Evolutionary conservation across 495 filamentous ascomycete genomes (phyloP), one percentile per base, ranked within the genome.

Genomic region (Amorphotheca resinae): DNA sequence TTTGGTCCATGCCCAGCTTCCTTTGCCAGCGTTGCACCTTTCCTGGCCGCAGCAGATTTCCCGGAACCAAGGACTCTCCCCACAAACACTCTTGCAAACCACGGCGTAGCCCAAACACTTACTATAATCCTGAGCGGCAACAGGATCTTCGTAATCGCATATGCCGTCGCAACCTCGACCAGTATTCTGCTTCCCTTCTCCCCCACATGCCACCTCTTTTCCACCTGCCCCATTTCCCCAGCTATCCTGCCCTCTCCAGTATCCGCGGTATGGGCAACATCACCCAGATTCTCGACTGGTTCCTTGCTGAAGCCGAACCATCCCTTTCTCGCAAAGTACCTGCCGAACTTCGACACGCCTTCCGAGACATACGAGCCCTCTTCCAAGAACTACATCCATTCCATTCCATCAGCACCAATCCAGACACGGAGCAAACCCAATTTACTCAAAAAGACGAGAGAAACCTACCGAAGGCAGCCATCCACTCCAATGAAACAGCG

Each of bases 91-190:
- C 78, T 73, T 15, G 91, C 89, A 69, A 95, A 91, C 88, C 87
- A 95, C 32, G 91, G 91, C 40, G 91, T 95, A 11, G 74, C 80
- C 84, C 81, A 91, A 20, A 93, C 67, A 61, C 88, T 93, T 11
- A 73, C 54, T 4, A 74, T 68, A 45, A 98, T 69, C 47, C 91
- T 68, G 6, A 80, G 50, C 4, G 91, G 85, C 49, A 95, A 58
- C 44, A 94, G 52, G 15, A 80, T 77, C 59, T 98, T 98, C 14
- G 82, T 87, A 44, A 95, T 66, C 1, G 84, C 83, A 63, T 84
- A 98, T 15, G 91, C 91, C 26, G 88, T 81, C 12, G 83, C 89
- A 39, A 95, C 73, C 62, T 81, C 71, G 14, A 78, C 52, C 14
- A 80, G 64, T 41, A 82, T 63, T 31, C 68, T 67, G 38, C 75